Evolutionary conservation across 345 rosid species (phyloP), one percentile per base, ranked within the genome.

Genomic region (Lenwebbia sp.): DNA sequence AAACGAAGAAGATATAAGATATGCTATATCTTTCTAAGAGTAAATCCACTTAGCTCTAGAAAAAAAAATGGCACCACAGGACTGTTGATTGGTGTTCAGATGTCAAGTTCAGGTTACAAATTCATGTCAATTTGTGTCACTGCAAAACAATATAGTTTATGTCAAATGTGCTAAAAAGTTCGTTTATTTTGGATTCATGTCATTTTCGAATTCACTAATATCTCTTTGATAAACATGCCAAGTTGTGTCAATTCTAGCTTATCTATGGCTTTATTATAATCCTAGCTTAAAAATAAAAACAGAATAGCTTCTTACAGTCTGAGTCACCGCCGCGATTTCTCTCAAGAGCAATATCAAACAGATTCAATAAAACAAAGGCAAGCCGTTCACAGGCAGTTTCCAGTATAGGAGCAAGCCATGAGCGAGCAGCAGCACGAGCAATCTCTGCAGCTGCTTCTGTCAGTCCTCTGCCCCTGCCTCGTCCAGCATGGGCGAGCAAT

Each of bases 361-460:
- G 96, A 88, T 94, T 94, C 87, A 93, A 93, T 58, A 97, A 88
- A 57, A 97, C 99, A 89, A 96, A 96, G 85, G 96, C 95, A 85
- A 97, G 98, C 83, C 99, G 89, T 84, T 97, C 98, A 70, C 99
- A 97, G 83, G 98, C 99, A 75, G 98, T 94, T 89, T 95, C 98
- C 86, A 97, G 98, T 57, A 97, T 95, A 81, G 99, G 99, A 92
- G 99, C 94, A 21, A 97, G 96, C 99, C 99, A 97, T 83, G 99
- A 94, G 82, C 97, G 92, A 37, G 99, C 96, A 88, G 99, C 99
- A 12, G 99, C 93, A 57, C 98, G 92, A 78, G 99, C 98, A 83
- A 97, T 96, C 90, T 97, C 99, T 88, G 99, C 98, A 70, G 98
- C 95, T 84, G 99, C 99, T 90, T 97, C 99, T 30, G 95, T 88